Base-by-base conservation (phyloP, 306 rosid species). In the Citrullus colocynthis region DNA sequence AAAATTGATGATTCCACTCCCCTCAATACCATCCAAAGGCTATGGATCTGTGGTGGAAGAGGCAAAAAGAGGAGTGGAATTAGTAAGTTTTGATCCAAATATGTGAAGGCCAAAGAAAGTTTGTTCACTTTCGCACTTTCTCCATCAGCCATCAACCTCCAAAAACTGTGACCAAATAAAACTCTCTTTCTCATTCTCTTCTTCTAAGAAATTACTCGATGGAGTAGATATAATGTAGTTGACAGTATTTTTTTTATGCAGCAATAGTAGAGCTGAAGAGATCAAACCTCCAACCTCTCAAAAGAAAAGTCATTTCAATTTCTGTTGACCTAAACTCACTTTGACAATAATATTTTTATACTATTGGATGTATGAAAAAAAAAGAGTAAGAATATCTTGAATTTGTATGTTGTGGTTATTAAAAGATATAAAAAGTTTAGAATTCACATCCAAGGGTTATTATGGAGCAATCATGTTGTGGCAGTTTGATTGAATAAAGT, bases 1-100 rank as follows among this genome's bases (percentile, higher is more conserved):
- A 71, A 71, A 71, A 4, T 72, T 24, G 77, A 72, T 72, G 15
- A 3, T 49, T 72, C 77, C 77, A 72, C 60, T 72, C 57, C 36
- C n/a, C 57, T 52, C 0, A 9, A 17, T 16, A 52, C 7, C 57
- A 52, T 52, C 57, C n/a, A 15, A 17, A 52, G 56, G 14, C 56
- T 13, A 6, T 51, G 4, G 20, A 48, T 13, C n/a, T 44, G 76
- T 51, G 16, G 77, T 49, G 77, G 62, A 73, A 52, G 62, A 28
- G 32, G 5, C 44, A 51, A 49, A 52, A 34, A 32, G 16, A 4
- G 48, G 62, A 32, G 78, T 74, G 63, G 77, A 30, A 74, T 32
- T 74, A 9, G 62, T 74, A 51, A 7, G 60, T 52, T 74, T 6
- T 52, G 10, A 74, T 74, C 78, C 59, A 24, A 72, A 72, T 9